Conservation (phyloP, 2,329 filamentous ascomycete genomes). For the Hortaea sp. region DNA sequence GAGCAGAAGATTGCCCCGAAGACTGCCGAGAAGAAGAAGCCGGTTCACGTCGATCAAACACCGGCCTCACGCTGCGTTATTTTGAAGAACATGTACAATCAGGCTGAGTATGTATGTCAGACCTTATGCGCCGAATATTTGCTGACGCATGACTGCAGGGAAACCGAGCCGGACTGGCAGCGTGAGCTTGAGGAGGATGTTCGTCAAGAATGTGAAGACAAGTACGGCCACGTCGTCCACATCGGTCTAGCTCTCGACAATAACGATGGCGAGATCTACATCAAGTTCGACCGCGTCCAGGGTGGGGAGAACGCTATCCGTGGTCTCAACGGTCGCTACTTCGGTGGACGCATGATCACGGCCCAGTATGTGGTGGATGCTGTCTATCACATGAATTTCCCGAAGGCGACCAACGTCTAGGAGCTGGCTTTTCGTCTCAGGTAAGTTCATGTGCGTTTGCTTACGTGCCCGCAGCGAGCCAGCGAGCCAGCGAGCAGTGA, state of each 20-base stretch:
- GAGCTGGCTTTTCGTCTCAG: neutral
- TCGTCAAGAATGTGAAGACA: conserved; percentile 80
- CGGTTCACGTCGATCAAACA: conserved; percentile 70
- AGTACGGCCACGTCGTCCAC: conserved; percentile 97
- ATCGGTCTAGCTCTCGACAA: conserved; percentile 70
- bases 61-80: conserved; percentile 90
- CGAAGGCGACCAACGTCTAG: conserved; percentile 20
- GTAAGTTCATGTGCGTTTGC: neutral
- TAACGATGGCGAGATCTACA: conserved; percentile 93
- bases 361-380: conserved; percentile 95
- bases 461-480: neutral
- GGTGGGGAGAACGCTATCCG: conserved; percentile 97
- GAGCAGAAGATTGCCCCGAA: conserved; percentile 53
- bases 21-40: conserved; percentile 47
- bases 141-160: conserved; percentile 40
- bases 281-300: conserved; percentile 94
- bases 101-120: conserved; percentile 62
- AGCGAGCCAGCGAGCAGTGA: neutral
- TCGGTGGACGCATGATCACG: conserved; percentile 85
- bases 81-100: conserved; percentile 91
- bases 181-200: conserved; percentile 94
- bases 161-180: conserved; percentile 74
- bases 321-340: conserved; percentile 92
- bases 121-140: neutral
- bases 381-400: conserved; percentile 60